Conservation (phyloP, 176 grass and related monocot genomes). For the Rhynchospora pubera region DNA sequence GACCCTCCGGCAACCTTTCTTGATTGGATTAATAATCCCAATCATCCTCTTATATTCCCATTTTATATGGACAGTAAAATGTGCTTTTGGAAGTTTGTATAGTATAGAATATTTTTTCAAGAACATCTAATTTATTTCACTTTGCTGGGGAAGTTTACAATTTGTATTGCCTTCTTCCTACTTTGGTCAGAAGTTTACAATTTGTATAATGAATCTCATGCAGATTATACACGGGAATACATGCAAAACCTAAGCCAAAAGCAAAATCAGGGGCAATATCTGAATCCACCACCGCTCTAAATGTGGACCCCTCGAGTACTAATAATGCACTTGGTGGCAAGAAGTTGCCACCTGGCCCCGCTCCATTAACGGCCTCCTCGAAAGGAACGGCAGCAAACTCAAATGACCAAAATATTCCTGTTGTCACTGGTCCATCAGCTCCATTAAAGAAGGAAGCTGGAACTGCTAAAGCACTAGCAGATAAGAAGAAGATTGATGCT, state of each 20-base stretch:
- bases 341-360: constrained; percentile 21
- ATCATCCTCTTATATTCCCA: neutral
- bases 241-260: constrained; percentile 70
- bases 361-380: constrained; percentile 29
- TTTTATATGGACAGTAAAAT: neutral
- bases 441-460: constrained; percentile 34
- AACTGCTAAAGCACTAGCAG: constrained; percentile 27
- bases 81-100: neutral
- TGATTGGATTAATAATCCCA: neutral
- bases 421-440: constrained; percentile 32
- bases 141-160: neutral
- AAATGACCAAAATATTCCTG: constrained; percentile 50
- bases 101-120: neutral
- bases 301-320: constrained; percentile 47
- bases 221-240: constrained; percentile 77
- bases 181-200: neutral
- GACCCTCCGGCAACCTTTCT: neutral
- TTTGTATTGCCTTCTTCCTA: neutral
- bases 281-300: constrained; percentile 54
- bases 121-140: neutral
- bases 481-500: constrained; percentile 89
- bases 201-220: neutral
- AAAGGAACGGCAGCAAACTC: constrained; percentile 38
- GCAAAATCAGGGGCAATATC: constrained; percentile 57
- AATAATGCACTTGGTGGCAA: constrained; percentile 23